Base-by-base conservation (phyloP, 371 early-diverging fungal species). In the Mucor plumbeus region DNA sequence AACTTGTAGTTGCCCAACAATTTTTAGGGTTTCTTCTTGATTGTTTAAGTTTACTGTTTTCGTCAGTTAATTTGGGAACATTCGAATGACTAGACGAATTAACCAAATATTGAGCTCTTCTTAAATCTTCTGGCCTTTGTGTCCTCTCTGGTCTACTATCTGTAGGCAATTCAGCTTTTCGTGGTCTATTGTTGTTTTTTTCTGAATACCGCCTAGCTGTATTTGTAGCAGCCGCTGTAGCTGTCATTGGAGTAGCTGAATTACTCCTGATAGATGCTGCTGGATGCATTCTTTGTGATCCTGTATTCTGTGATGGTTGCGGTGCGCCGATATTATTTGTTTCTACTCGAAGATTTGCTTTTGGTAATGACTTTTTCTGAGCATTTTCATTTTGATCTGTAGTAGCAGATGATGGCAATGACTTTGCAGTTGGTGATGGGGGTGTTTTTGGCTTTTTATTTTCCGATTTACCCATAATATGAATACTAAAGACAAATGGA, bases 1-100 rank as follows among this genome's bases (percentile, higher is more conserved):
- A 79, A 47, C 72, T 83, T 0, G 73, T 61, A 1, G 75, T 50
- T 0, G 68, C 62, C 83, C 83, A 83, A 14, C 75, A 80, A 10
- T 67, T 65, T 0, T 69, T 54, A 31, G 56, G 59, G 14, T 40
- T 63, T 10, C 41, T 63, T 58, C 67, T 65, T 17, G 61, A 40
- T 10, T 36, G 34, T 39, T 54, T 48, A 14, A 35, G 2, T 15
- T 44, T 44, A 39, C 47, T 50, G 1, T 63, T 62, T 26, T 63
- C 59, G 13, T 57, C 59, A 31, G 39, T 8, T 6, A 10, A n/a
- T 5, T 50, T 48, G 39, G 13, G 39, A 11, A 17, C 41, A 1
- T 65, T 65, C n/a, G 21, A 14, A 31, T 60, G 33, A 9, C 43
- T 33, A 44, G 36, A 26, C 6, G 41, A 21, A 35, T 57, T 44